phyloP scores from a whole-genome alignment of 495 filamentous ascomycete genomes.

The Aspergillus asperescens region DNA sequence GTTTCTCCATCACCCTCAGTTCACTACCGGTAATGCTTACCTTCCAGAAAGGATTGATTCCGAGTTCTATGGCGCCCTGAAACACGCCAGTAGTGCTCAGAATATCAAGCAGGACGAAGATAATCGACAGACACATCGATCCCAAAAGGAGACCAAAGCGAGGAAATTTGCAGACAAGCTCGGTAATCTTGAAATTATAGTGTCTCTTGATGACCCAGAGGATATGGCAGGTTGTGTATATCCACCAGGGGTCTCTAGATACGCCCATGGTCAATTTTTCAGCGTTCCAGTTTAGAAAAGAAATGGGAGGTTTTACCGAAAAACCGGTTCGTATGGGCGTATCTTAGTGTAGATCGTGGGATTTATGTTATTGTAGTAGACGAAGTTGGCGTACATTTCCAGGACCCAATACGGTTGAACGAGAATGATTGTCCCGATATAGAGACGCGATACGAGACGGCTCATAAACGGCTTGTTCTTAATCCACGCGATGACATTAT shows the following conservation, averaged over 20 bases:
- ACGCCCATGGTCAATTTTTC: background rate
- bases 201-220: conserved; percentile 48
- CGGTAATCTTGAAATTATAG: conserved; percentile 44
- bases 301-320: conserved; percentile 23
- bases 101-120: conserved; percentile 46
- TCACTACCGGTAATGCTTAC: too few relatives aligned
- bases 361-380: conserved; percentile 45
- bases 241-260: conserved; percentile 53
- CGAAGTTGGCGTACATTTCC: conserved; percentile 45
- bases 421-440: conserved; percentile 34
- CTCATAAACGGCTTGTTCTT: conserved; percentile 41
- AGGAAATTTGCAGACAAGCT: conserved; percentile 44
- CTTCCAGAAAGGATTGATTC: conserved; percentile 38
- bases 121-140: conserved; percentile 48
- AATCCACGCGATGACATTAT: conserved; percentile 48
- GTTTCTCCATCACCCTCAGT: too few relatives aligned
- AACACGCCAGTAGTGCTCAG: conserved; percentile 27
- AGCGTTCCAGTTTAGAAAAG: background rate
- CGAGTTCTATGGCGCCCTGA: conserved; percentile 18
- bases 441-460: conserved; percentile 26
- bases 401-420: conserved; percentile 39
- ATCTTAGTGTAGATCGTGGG: conserved; percentile 38
- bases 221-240: conserved; percentile 44
- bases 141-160: conserved; percentile 51
- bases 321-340: conserved; percentile 46